Conservation (phyloP, 768 basidiomycete species). For the Suillus fuscotomentosus region DNA sequence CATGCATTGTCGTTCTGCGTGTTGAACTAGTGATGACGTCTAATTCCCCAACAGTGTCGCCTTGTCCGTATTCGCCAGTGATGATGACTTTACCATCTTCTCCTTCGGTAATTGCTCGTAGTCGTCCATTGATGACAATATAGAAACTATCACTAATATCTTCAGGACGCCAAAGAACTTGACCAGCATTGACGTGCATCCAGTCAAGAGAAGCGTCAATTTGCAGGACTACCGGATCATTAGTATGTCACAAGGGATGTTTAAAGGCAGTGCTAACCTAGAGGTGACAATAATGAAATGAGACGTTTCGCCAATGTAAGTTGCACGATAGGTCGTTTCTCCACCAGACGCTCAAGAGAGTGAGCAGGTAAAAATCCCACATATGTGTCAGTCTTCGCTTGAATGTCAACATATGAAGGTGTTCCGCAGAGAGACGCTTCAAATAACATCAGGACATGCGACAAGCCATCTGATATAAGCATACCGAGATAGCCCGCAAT, state of each 20-base stretch:
- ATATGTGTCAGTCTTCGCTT: conserved; percentile 96
- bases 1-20: conserved; percentile 89
- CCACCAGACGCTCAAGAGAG: conserved; percentile 86
- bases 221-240: conserved; percentile 67
- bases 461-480: conserved; percentile 10
- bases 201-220: conserved; percentile 97
- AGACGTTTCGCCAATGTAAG: conserved; percentile 95
- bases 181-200: conserved; percentile 96
- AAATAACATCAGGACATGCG: conserved; percentile 4
- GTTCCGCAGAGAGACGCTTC: conserved; percentile 87
- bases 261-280: conserved; percentile 50
- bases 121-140: conserved; percentile 95
- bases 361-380: conserved; percentile 92
- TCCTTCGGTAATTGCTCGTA: conserved; percentile 84
- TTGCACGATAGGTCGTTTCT: conserved; percentile 93
- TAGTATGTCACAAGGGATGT: neutral
- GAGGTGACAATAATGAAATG: conserved; percentile 90
- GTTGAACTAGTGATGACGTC: conserved; percentile 94
- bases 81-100: conserved; percentile 77
- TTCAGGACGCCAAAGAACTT: conserved; percentile 90
- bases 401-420: conserved; percentile 95
- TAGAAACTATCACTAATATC: conserved; percentile 95
- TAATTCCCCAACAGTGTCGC: conserved; percentile 94
- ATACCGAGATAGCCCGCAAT: conserved; percentile 94
- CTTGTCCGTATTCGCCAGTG: conserved; percentile 93